phyloP scores from a whole-genome alignment of 2,329 filamentous ascomycete genomes.

The Colletotrichum sansevieriae region DNA sequence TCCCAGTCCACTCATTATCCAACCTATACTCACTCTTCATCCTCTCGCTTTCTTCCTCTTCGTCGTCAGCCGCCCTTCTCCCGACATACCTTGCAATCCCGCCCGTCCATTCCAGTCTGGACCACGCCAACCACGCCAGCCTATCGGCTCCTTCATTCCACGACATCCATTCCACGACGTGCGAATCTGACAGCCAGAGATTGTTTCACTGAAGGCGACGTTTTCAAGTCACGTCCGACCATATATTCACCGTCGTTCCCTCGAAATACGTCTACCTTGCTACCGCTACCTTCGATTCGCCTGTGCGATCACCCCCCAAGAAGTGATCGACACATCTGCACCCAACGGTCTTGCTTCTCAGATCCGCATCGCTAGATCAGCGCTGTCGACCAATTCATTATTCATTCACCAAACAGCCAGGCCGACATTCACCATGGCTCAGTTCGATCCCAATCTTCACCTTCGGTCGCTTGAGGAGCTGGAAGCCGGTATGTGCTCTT shows the following conservation, averaged over 20 bases:
- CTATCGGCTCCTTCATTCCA: background rate
- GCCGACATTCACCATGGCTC: slow-evolving; percentile 25
- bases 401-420: slow-evolving; percentile 4
- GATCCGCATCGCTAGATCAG: slow-evolving; percentile 34
- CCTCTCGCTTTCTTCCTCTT: slow-evolving; percentile 22
- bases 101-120: slow-evolving; percentile 31
- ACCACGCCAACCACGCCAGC: slow-evolving; percentile 17
- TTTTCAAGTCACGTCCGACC: slow-evolving; percentile 8
- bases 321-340: slow-evolving; percentile 33
- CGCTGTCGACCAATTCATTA: slow-evolving; percentile 24
- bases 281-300: slow-evolving; percentile 20
- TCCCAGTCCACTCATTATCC: slow-evolving; percentile 43
- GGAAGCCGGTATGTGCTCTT: slow-evolving; percentile 33
- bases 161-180: slow-evolving; percentile 31
- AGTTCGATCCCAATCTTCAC: slow-evolving; percentile 41
- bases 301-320: slow-evolving; percentile 23
- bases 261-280: background rate
- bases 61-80: slow-evolving; percentile 7
- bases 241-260: slow-evolving; percentile 31
- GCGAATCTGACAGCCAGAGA: slow-evolving; percentile 14
- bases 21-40: slow-evolving; percentile 27
- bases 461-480: slow-evolving; percentile 41
- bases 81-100: slow-evolving; percentile 17
- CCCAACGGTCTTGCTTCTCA: slow-evolving; percentile 28
- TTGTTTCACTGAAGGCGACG: slow-evolving; percentile 15